Evolutionary conservation across 2,329 filamentous ascomycete genomes (phyloP), one percentile per base, ranked within the genome.

Genomic region (Arthrobotrys sphaeroides): DNA sequence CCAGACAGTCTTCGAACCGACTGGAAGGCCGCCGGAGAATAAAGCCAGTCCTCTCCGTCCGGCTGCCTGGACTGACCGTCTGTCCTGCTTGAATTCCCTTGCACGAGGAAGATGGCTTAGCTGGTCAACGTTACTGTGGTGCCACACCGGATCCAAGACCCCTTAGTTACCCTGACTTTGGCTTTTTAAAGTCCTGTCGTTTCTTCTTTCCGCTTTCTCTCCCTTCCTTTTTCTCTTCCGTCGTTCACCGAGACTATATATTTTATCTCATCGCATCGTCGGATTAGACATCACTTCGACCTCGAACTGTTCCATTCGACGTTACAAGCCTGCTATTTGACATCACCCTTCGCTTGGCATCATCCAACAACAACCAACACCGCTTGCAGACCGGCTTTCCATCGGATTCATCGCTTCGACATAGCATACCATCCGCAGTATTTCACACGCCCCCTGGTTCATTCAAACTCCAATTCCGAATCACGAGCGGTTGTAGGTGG

Each of bases 331-430:
- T n/a, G n/a, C n/a, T 7, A 3, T 5, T 33, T 36, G 47, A 53
- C 47, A 53, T 53, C 47, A 53, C 47, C 28, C n/a, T n/a, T 12
- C 1, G 16, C 47, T 53, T 53, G 47, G 47, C 47, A 53, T 18
- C 26, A n/a, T n/a, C 47, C 5, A 13, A 31, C 47, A 24, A 16
- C 47, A 51, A 51, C 26, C 47, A 51, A 51, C 47, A 51, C 45
- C 45, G 45, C 43, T 18, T 53, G 26, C 26, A 33, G 47, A 20
- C 31, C 13, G 16, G 5, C n/a, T n/a, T 33, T 26, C 4, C 12
- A 36, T 10, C 28, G 3, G 47, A 7, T 24, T 33, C n/a, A 33
- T 33, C 47, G 5, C 47, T 53, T 16, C 47, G n/a, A n/a, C n/a
- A n/a, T n/a, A n/a, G n/a, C n/a, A n/a, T n/a, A n/a, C n/a, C 31